Evolutionary conservation across 352 stramenopile genomes (phyloP).

Genomic region (Hyaloperonospora arabidopsidis): DNA sequence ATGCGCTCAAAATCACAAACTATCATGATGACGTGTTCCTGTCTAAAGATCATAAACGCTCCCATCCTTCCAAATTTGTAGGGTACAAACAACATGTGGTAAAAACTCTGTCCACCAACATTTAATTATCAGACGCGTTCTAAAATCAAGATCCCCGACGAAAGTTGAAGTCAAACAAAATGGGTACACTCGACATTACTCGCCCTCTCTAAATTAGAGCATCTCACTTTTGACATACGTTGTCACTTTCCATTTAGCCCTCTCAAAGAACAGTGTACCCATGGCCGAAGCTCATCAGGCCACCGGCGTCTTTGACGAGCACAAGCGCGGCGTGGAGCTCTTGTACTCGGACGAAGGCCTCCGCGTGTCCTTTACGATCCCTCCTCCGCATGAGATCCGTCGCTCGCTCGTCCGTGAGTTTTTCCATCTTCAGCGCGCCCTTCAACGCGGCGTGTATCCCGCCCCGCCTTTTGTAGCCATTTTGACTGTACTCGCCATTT

Average conservation of each 20-base stretch:
- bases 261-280: conserved; percentile 3
- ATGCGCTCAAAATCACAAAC: too few relatives aligned
- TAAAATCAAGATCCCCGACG: too few relatives aligned
- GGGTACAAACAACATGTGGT: too few relatives aligned
- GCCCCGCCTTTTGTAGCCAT: conserved; percentile 59
- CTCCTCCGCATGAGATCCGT: conserved; percentile 67
- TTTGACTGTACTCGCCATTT: conserved; percentile 48
- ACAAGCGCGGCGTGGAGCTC: conserved; percentile 82
- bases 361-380: conserved; percentile 79
- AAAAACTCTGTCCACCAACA: too few relatives aligned
- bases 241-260: conserved; percentile 15
- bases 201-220: too few relatives aligned
- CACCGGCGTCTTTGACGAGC: conserved; percentile 78
- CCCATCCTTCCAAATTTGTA: too few relatives aligned
- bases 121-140: too few relatives aligned
- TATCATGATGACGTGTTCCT: too few relatives aligned
- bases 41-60: too few relatives aligned
- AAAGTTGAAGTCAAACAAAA: too few relatives aligned
- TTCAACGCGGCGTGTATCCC: conserved; percentile 70
- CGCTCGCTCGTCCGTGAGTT: conserved; percentile 46
- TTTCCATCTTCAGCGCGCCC: conserved; percentile 65
- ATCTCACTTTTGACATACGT: background rate
- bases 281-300: conserved; percentile 85
- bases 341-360: conserved; percentile 81
- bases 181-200: too few relatives aligned